These are phyloP conservation scores for Flaveria bidentis DNA, from an alignment of 129 eudicot genomes.

Conservation along the genomic window DNA sequence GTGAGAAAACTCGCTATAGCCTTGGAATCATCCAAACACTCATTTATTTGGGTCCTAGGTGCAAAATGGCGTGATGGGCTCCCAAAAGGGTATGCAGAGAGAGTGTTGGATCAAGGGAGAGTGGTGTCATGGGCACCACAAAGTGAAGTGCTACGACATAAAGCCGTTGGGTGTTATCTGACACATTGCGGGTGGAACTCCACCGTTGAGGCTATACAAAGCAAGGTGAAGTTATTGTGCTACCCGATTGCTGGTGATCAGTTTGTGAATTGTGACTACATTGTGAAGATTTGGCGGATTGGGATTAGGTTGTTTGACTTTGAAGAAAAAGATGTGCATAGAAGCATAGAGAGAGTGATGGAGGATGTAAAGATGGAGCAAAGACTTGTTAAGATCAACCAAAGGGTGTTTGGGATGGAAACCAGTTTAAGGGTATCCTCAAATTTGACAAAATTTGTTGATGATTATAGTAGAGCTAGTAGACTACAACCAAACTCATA, in stretches of 20 bases:
- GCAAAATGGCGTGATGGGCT: conserved; percentile 65
- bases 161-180: conserved; percentile 66
- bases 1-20: conserved; percentile 60
- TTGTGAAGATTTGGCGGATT: conserved; percentile 61
- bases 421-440: conserved; percentile 35
- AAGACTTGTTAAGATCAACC: conserved; percentile 44
- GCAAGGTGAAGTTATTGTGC: conserved; percentile 60
- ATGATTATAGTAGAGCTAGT: background rate
- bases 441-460: conserved; percentile 43
- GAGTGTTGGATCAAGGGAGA: conserved; percentile 42
- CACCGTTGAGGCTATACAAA: conserved; percentile 73
- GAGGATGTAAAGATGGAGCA: conserved; percentile 44
- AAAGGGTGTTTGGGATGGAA: conserved; percentile 59
- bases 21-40: conserved; percentile 50
- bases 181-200: conserved; percentile 98
- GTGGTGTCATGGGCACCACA: conserved; percentile 91
- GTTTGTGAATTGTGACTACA: conserved; percentile 65
- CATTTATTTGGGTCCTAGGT: conserved; percentile 85
- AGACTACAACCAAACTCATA: background rate
- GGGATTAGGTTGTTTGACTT: conserved; percentile 56
- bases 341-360: conserved; percentile 38
- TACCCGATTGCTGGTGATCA: conserved; percentile 90
- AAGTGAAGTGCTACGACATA: conserved; percentile 61
- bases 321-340: conserved; percentile 41
- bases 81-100: conserved; percentile 49